A percentile compares a stretch with the other conserved stretches of the same genome.
Evolutionary conservation across 768 basidiomycete genomes (phyloP).

Genomic region (Boletellus ananas): DNA sequence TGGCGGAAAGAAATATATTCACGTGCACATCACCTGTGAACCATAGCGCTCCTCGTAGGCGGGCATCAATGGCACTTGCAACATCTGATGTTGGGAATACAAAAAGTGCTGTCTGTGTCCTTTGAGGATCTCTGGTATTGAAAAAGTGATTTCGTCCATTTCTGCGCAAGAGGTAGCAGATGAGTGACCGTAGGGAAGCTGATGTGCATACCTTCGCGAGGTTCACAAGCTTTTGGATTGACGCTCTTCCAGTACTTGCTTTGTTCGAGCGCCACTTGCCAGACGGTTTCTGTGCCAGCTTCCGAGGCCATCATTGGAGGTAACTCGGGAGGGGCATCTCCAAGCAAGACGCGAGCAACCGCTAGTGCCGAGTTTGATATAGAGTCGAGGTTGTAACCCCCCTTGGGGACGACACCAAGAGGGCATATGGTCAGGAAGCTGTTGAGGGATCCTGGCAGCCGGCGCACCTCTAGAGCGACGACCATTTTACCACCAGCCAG

Average conservation of each 20-base stretch:
- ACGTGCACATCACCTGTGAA: conserved; percentile 90
- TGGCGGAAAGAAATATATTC: conserved; percentile 29
- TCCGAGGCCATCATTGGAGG: conserved; percentile 72
- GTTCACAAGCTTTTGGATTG: conserved; percentile 77
- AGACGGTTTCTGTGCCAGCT: conserved; percentile 83
- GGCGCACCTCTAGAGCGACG: conserved; percentile 83
- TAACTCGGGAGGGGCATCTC: conserved; percentile 77
- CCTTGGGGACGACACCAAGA: conserved; percentile 43
- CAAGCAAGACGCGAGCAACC: conserved; percentile 83
- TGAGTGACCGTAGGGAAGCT: background rate
- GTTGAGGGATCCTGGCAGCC: conserved; percentile 4
- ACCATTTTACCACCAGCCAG: conserved; percentile 87
- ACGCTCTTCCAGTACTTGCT: conserved; percentile 90
- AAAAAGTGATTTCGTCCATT: conserved; percentile 56
- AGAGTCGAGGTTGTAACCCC: conserved; percentile 91
- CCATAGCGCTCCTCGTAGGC: conserved; percentile 71
- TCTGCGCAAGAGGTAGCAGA: conserved; percentile 37
- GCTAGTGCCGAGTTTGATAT: conserved; percentile 85
- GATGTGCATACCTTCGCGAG: conserved; percentile 60
- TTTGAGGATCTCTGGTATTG: conserved; percentile 83
- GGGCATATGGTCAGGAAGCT: background rate
- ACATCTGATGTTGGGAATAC: conserved; percentile 70
- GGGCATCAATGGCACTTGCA: conserved; percentile 74
- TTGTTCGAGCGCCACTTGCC: conserved; percentile 82
- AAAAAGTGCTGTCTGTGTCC: conserved; percentile 83